phyloP scores from a whole-genome alignment of 495 filamentous ascomycete genomes.

The Lophiotrema nucula region DNA sequence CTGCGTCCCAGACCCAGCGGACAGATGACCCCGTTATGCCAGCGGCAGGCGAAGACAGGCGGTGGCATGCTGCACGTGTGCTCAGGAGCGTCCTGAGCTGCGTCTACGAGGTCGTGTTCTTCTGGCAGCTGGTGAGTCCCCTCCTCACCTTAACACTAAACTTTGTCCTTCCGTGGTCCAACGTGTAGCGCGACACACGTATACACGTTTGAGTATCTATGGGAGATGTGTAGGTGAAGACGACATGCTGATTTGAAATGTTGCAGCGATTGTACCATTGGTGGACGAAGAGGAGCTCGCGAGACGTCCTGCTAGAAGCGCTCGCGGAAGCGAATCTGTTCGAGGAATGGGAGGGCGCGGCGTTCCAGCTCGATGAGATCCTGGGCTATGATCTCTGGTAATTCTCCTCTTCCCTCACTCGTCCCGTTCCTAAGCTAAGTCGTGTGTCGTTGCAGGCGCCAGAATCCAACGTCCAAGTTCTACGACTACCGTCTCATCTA shows the following conservation, averaged over 20 bases:
- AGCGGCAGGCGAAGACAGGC: too few species aligned
- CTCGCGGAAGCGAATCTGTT: constrained; percentile 65
- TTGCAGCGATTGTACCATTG: constrained; percentile 55
- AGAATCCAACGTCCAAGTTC: constrained; percentile 73
- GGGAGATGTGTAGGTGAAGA: too few species aligned
- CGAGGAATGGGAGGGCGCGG: constrained; percentile 81
- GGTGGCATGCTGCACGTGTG: constrained; percentile 20
- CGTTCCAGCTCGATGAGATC: constrained; percentile 74
- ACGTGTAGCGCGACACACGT: too few species aligned
- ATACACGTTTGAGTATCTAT: too few species aligned
- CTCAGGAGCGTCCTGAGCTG: constrained; percentile 27
- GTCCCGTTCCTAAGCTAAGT: neutral
- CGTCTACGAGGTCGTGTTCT: constrained; percentile 40
- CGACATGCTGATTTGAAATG: constrained; percentile 6
- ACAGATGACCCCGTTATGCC: too few species aligned
- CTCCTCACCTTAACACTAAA: neutral
- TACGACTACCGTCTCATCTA: constrained; percentile 90
- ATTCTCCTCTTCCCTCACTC: constrained; percentile 13
- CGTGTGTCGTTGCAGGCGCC: constrained; percentile 52
- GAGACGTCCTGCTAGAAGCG: constrained; percentile 54
- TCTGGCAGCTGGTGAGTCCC: constrained; percentile 40
- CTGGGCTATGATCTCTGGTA: constrained; percentile 80
- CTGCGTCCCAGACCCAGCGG: constrained; percentile 9
- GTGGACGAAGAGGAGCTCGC: constrained; percentile 53
- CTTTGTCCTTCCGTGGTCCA: too few species aligned